A percentile compares a stretch with the other conserved stretches of the same genome.
These are phyloP conservation scores for Neonectria hederae DNA, from an alignment of 2,329 filamentous ascomycete species.

Conservation along the genomic window DNA sequence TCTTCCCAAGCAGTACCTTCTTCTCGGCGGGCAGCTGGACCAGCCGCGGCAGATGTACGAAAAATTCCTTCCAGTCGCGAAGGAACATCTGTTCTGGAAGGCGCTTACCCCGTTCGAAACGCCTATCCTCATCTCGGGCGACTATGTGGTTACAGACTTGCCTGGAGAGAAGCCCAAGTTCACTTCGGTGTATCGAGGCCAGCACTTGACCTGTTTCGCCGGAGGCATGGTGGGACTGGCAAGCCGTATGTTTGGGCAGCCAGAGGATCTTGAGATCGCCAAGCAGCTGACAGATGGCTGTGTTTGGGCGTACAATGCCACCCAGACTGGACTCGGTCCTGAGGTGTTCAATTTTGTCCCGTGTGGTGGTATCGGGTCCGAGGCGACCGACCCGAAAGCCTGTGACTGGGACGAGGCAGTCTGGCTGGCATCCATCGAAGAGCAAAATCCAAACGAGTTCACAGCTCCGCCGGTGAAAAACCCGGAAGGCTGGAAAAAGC, in stretches of 20 bases:
- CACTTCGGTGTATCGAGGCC: slow-evolving; percentile 52
- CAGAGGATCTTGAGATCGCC: slow-evolving; percentile 65
- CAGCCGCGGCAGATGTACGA: slow-evolving; percentile 47
- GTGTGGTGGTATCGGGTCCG: slow-evolving; percentile 43
- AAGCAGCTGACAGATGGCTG: slow-evolving; percentile 70
- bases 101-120: slow-evolving; percentile 68
- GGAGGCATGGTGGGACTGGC: slow-evolving; percentile 74
- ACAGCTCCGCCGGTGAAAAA: slow-evolving; percentile 33
- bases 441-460: slow-evolving; percentile 39
- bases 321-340: slow-evolving; percentile 67
- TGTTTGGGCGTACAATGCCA: slow-evolving; percentile 68
- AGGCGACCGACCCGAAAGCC: slow-evolving; percentile 43
- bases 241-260: slow-evolving; percentile 65
- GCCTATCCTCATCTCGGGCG: slow-evolving; percentile 71
- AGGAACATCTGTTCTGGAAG: slow-evolving; percentile 71
- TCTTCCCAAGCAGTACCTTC: slow-evolving; percentile 70
- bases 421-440: slow-evolving; percentile 43
- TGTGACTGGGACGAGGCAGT: slow-evolving; percentile 46
- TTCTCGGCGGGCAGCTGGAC: slow-evolving; percentile 66
- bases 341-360: slow-evolving; percentile 64
- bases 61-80: slow-evolving; percentile 54
- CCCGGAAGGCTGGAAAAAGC: slow-evolving; percentile 36
- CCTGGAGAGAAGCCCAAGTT: slow-evolving; percentile 38
- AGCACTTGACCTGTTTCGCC: slow-evolving; percentile 72
- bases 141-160: slow-evolving; percentile 48